Percentiles rank a stretch among this genome's conserved stretches.
phyloP scores from a whole-genome alignment of 768 basidiomycete genomes.

The Mycena haematopus region DNA sequence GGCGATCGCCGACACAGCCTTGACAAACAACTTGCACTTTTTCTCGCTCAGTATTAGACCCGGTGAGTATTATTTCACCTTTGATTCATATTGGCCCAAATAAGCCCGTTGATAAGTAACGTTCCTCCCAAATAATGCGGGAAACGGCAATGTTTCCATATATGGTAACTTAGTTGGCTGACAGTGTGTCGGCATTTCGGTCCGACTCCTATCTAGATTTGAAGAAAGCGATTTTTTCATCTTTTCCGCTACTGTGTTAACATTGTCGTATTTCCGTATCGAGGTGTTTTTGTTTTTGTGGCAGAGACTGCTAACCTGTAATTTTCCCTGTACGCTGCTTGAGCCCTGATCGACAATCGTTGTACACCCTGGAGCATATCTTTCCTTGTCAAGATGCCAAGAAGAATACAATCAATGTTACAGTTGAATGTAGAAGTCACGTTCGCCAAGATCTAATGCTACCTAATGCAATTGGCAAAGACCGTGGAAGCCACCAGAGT shows the following conservation, averaged over 20 bases:
- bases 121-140: background rate
- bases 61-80: background rate
- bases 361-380: too few species aligned
- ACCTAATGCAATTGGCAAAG: too few species aligned
- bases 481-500: too few species aligned
- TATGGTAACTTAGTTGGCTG: constrained; percentile 25
- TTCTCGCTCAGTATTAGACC: background rate
- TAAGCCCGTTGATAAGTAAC: too few species aligned
- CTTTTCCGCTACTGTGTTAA: background rate
- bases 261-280: background rate
- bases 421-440: too few species aligned
- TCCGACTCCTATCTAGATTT: background rate
- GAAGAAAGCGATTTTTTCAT: background rate
- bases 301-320: too few species aligned
- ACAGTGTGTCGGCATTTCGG: constrained; percentile 16
- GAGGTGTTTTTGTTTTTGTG: too few species aligned
- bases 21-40: constrained; percentile 4
- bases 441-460: too few species aligned
- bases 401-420: too few species aligned
- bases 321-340: too few species aligned
- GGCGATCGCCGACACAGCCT: constrained; percentile 1
- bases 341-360: too few species aligned
- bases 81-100: background rate
- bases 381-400: too few species aligned
- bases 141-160: constrained; percentile 8